Conservation (phyloP, 1,284 basidiomycete genomes). For the Tausonia pullulans region DNA sequence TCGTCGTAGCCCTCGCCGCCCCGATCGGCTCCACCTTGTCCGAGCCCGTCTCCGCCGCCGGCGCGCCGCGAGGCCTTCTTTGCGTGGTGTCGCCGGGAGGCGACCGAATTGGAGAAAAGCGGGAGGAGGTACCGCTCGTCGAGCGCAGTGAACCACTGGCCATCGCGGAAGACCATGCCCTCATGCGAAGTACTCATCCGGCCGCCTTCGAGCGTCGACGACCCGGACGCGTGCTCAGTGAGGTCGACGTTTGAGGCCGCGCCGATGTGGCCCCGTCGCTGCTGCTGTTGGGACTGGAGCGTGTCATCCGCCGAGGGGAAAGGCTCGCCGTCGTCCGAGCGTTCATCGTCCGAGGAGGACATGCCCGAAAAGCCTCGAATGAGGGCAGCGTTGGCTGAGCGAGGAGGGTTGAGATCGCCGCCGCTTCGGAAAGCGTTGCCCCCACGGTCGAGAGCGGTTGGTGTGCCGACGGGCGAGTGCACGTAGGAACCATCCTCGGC, state of each 20-base stretch:
- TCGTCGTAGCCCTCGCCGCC: conserved; percentile 20
- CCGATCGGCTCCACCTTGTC: conserved; percentile 4
- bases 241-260: conserved; percentile 43
- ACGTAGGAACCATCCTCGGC: conserved; percentile 4
- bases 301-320: conserved; percentile 40
- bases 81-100: conserved; percentile 74
- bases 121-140: conserved; percentile 92
- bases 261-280: neutral
- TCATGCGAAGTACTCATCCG: conserved; percentile 20
- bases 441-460: neutral
- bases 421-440: neutral
- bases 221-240: neutral
- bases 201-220: conserved; percentile 14
- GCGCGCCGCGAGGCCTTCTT: conserved; percentile 45
- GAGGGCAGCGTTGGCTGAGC: conserved; percentile 7
- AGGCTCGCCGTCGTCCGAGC: conserved; percentile 59
- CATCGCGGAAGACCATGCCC: conserved; percentile 42
- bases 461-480: neutral
- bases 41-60: conserved; percentile 18
- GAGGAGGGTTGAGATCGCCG: conserved; percentile 3
- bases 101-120: conserved; percentile 87
- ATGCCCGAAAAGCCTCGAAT: conserved; percentile 29
- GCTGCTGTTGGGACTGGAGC: neutral
- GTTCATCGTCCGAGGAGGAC: conserved; percentile 40
- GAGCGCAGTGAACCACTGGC: conserved; percentile 89